These are phyloP conservation scores for Ophiocordyceps camponoti-saundersi DNA, from an alignment of 2,329 filamentous ascomycete genomes.

Conservation along the genomic window DNA sequence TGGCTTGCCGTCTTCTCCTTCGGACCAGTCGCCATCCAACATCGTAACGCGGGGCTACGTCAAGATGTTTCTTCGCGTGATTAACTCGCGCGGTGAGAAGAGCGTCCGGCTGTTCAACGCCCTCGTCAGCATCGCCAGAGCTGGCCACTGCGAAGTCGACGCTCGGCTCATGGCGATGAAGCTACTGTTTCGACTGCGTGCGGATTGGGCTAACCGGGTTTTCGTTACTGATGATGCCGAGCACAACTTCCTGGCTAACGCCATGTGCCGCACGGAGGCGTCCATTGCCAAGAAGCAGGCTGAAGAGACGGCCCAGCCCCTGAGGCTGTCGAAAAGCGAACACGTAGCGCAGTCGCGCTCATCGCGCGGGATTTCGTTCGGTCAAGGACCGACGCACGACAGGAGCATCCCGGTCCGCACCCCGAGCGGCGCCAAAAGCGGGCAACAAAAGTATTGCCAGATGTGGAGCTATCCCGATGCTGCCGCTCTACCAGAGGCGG, in stretches of 20 bases:
- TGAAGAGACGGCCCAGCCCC: slow-evolving; percentile 30
- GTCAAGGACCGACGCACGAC: slow-evolving; percentile 27
- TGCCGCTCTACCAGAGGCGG: slow-evolving; percentile 33
- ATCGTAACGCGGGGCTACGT: slow-evolving; percentile 57
- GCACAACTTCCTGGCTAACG: slow-evolving; percentile 53
- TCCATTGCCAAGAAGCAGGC: slow-evolving; percentile 31
- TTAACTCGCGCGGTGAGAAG: slow-evolving; percentile 50
- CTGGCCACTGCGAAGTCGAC: slow-evolving; percentile 43
- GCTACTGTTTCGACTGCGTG: slow-evolving; percentile 64
- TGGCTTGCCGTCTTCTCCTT: slow-evolving; percentile 7
- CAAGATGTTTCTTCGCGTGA: slow-evolving; percentile 57
- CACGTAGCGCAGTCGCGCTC: slow-evolving; percentile 19
- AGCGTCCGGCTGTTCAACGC: slow-evolving; percentile 43
- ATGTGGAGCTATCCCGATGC: slow-evolving; percentile 42
- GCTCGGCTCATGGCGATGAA: slow-evolving; percentile 61
- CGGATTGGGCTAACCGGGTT: slow-evolving; percentile 64
- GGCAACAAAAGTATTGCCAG: slow-evolving; percentile 24
- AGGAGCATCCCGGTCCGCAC: slow-evolving; percentile 23
- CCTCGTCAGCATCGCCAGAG: slow-evolving; percentile 46
- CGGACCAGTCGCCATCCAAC: slow-evolving; percentile 42
- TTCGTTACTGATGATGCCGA: slow-evolving; percentile 56
- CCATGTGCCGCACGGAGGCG: slow-evolving; percentile 48
- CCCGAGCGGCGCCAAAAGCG: slow-evolving; percentile 19
- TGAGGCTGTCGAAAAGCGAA: slow-evolving; percentile 27
- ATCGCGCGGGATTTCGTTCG: slow-evolving; percentile 34